phyloP scores from a whole-genome alignment of 352 stramenopile genomes.

The Globisporangium viniferum region DNA sequence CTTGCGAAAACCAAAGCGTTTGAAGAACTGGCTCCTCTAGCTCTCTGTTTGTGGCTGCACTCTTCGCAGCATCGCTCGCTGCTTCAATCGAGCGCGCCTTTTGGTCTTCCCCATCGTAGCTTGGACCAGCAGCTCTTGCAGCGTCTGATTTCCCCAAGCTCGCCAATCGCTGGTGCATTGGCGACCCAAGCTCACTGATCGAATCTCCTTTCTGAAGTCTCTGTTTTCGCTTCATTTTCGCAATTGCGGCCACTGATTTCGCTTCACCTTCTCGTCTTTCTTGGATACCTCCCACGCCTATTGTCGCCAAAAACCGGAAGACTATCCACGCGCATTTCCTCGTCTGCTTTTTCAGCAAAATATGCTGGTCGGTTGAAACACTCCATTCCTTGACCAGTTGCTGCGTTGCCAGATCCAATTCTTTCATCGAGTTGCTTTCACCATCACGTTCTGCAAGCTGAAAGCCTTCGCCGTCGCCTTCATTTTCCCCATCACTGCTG shows the following conservation, averaged over 20 bases:
- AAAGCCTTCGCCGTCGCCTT: constrained; percentile 22
- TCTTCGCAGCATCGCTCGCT: constrained; percentile 78
- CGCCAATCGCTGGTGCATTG: constrained; percentile 15
- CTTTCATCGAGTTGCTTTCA: background rate
- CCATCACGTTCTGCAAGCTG: background rate
- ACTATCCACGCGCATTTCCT: constrained; percentile 75
- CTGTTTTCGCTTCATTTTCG: constrained; percentile 73
- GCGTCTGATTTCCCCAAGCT: constrained; percentile 18
- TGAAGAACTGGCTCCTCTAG: constrained; percentile 74
- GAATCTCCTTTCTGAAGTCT: constrained; percentile 41
- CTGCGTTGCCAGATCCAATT: constrained; percentile 1
- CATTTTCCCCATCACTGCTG: constrained; percentile 15
- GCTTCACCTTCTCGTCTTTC: constrained; percentile 75
- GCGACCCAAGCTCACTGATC: constrained; percentile 17
- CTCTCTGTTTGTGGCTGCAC: constrained; percentile 63
- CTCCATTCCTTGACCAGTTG: constrained; percentile 39
- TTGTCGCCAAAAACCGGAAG: constrained; percentile 74
- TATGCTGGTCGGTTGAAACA: constrained; percentile 59
- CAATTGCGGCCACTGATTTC: constrained; percentile 51
- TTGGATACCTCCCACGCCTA: constrained; percentile 64
- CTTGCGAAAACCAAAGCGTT: constrained; percentile 85
- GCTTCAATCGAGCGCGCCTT: constrained; percentile 59
- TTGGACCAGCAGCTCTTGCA: constrained; percentile 22
- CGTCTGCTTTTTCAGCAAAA: constrained; percentile 70
- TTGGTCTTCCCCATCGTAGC: constrained; percentile 52